phyloP scores from a whole-genome alignment of 495 filamentous ascomycete genomes.

The Sporormia fimetaria region DNA sequence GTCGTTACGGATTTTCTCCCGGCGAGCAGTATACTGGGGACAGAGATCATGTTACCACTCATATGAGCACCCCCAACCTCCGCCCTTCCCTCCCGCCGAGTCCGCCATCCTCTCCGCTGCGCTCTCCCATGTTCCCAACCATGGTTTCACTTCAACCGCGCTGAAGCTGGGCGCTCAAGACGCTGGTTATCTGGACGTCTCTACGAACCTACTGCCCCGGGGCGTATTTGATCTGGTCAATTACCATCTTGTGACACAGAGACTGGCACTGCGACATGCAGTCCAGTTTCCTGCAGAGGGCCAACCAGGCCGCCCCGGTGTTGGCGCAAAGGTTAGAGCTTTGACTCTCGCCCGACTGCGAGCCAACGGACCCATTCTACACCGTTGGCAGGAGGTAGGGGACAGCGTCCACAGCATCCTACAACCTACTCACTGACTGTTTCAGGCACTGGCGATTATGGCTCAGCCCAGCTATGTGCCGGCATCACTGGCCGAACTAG shows the following conservation, averaged over 20 bases:
- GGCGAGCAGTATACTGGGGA: conserved; percentile 2
- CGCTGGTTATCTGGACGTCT: conserved; percentile 74
- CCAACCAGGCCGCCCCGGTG: conserved; percentile 24
- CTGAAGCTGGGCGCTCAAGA: conserved; percentile 70
- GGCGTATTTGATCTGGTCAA: conserved; percentile 71
- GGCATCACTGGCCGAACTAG: conserved; percentile 65
- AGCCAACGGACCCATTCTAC: conserved; percentile 56
- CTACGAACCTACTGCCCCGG: conserved; percentile 65
- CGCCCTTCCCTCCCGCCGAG: conserved; percentile 62
- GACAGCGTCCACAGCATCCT: too few relatives aligned
- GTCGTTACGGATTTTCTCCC: conserved; percentile 10
- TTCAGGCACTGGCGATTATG: conserved; percentile 78
- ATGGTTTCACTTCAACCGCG: conserved; percentile 66
- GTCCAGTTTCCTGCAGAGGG: conserved; percentile 37
- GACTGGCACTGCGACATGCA: conserved; percentile 42
- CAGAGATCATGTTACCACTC: conserved; percentile 55
- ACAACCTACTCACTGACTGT: conserved; percentile 1
- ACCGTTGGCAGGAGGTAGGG: conserved; percentile 76
- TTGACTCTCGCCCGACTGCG: conserved; percentile 61
- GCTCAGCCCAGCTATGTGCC: conserved; percentile 66
- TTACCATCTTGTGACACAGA: conserved; percentile 65
- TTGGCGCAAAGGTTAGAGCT: conserved; percentile 48
- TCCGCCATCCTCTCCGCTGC: conserved; percentile 67
- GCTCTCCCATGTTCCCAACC: conserved; percentile 61
- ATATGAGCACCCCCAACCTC: conserved; percentile 46